These are phyloP conservation scores for Macrophomina tecta DNA, from an alignment of 2,329 filamentous ascomycete species.

Conservation along the genomic window DNA sequence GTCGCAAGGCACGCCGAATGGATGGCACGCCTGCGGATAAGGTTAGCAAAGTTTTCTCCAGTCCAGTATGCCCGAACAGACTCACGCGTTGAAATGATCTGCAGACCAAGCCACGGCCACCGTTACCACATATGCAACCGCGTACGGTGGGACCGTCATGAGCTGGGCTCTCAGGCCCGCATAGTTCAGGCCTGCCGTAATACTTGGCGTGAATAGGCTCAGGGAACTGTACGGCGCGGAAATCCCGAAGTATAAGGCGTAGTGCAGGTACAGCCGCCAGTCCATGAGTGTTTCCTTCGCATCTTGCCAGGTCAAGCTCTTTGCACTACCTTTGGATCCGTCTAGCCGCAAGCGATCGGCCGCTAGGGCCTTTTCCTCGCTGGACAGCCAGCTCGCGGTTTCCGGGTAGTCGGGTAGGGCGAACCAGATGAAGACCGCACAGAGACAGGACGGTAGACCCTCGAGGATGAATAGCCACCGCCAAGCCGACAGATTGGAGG, in stretches of 20 bases:
- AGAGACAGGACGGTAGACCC: slow-evolving; percentile 47
- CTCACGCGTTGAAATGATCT: slow-evolving; percentile 63
- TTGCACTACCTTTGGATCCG: slow-evolving; percentile 48
- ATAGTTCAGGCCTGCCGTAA: slow-evolving; percentile 64
- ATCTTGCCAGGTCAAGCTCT: slow-evolving; percentile 56
- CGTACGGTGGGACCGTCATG: slow-evolving; percentile 71
- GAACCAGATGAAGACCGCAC: slow-evolving; percentile 51
- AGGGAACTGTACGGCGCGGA: slow-evolving; percentile 44
- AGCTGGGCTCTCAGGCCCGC: slow-evolving; percentile 66
- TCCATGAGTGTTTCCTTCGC: slow-evolving; percentile 56
- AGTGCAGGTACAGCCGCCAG: slow-evolving; percentile 60
- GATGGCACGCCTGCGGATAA: slow-evolving; percentile 48
- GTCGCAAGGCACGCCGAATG: slow-evolving; percentile 58
- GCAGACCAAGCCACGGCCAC: slow-evolving; percentile 58
- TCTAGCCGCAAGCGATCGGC: slow-evolving; percentile 50
- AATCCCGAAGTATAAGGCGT: slow-evolving; percentile 43
- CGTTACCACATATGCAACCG: slow-evolving; percentile 62
- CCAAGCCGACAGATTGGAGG: slow-evolving; percentile 43
- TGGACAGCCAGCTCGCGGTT: slow-evolving; percentile 53
- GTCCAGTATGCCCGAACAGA: neutral
- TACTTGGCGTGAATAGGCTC: slow-evolving; percentile 67
- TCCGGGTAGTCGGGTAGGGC: slow-evolving; percentile 58
- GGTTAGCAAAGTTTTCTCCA: slow-evolving; percentile 1
- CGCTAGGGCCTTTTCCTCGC: slow-evolving; percentile 52
- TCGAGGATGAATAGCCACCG: slow-evolving; percentile 53